Evolutionary conservation across 2,329 filamentous ascomycete genomes (phyloP).

Genomic region (Xylariaceae sp.): DNA sequence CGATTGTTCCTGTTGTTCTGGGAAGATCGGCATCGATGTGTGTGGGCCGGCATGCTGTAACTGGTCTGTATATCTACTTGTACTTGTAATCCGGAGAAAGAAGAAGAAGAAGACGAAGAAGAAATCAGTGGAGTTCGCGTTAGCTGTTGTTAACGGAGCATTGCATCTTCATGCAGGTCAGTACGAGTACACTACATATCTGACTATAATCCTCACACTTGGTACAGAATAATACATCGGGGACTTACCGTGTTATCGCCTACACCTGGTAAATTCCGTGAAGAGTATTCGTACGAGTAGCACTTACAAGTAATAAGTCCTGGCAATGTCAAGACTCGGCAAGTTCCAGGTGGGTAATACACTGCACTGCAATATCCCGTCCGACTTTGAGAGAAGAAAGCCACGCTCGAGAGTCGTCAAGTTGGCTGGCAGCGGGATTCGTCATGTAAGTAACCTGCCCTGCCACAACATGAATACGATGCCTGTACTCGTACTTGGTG

Average conservation of each 20-base stretch:
- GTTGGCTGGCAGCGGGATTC: background rate
- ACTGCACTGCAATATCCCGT: background rate
- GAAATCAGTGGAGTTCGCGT: too few relatives aligned
- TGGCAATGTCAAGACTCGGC: background rate
- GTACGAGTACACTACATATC: background rate
- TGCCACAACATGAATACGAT: background rate
- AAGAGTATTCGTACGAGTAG: too few relatives aligned
- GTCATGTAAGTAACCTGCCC: background rate
- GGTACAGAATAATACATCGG: background rate
- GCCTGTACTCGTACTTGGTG: background rate
- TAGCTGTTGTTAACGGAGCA: too few relatives aligned
- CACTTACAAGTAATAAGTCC: too few relatives aligned
- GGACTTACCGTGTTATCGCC: background rate
- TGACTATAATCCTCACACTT: background rate
- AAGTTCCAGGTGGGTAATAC: background rate
- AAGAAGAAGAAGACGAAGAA: too few relatives aligned
- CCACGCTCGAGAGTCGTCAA: background rate
- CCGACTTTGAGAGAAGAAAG: background rate
- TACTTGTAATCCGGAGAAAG: too few relatives aligned
- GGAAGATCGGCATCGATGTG: background rate
- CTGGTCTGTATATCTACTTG: too few relatives aligned
- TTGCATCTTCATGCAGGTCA: too few relatives aligned
- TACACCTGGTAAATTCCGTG: background rate
- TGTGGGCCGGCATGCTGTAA: background rate
- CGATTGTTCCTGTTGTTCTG: background rate